Conservation (phyloP, 192 early-diverging fungal genomes). For the Powellomyces hirtus region DNA sequence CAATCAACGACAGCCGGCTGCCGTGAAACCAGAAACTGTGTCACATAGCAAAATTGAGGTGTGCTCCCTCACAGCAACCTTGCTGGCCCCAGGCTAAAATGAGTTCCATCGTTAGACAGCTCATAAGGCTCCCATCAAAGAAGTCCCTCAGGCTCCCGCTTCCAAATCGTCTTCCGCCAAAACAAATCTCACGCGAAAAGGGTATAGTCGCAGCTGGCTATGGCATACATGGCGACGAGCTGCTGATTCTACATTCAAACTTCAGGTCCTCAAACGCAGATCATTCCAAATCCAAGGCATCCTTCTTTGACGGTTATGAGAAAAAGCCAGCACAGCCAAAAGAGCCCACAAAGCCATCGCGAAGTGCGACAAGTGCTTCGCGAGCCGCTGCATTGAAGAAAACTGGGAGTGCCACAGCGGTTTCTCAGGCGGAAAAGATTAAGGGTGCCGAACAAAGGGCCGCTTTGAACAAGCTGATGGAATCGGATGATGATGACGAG, state of each 20-base stretch:
- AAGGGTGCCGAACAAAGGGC: slow-evolving; percentile 15
- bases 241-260: too few species aligned
- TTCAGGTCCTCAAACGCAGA: neutral
- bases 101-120: neutral
- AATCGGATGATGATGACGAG: slow-evolving; percentile 21
- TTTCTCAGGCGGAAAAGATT: neutral
- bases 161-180: neutral
- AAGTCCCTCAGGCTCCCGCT: too few species aligned
- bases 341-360: neutral
- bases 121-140: neutral
- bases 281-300: neutral
- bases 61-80: neutral
- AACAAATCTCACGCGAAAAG: neutral
- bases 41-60: neutral
- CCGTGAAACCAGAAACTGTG: neutral
- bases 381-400: too few species aligned
- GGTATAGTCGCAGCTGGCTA: too few species aligned
- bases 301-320: slow-evolving; percentile 23
- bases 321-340: slow-evolving; percentile 4
- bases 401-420: too few species aligned
- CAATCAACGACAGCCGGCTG: neutral
- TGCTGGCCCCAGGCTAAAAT: neutral
- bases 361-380: too few species aligned
- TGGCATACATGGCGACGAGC: too few species aligned
- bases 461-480: slow-evolving; percentile 12